These are phyloP conservation scores for Andrographis paniculata DNA, from an alignment of 305 asterid species.

Conservation along the genomic window DNA sequence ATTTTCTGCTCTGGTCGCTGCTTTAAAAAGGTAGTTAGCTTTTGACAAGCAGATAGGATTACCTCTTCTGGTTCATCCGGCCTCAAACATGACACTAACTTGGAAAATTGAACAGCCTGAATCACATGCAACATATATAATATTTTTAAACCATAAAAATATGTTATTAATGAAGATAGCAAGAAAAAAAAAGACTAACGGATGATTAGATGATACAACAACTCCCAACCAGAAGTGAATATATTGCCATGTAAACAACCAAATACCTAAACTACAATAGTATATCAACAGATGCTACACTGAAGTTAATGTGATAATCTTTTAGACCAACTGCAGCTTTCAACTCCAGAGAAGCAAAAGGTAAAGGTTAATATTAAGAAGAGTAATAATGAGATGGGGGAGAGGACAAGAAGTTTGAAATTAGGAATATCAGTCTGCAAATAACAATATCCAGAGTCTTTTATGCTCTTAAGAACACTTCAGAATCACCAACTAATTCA, in stretches of 20 bases:
- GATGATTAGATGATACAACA: slow-evolving; percentile 4
- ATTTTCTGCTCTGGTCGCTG: slow-evolving; percentile 92
- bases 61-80: slow-evolving; percentile 95
- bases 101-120: slow-evolving; percentile 94
- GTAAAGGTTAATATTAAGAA: too few relatives aligned
- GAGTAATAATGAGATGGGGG: too few relatives aligned
- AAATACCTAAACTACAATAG: not conserved
- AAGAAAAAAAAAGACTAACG: not conserved
- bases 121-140: slow-evolving; percentile 14
- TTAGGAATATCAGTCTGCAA: not conserved
- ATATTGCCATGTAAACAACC: not conserved
- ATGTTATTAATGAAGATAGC: not conserved
- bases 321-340: not conserved
- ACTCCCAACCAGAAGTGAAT: slow-evolving; percentile 4
- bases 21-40: slow-evolving; percentile 68
- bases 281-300: not conserved
- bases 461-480: not conserved
- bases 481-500: not conserved
- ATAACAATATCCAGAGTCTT: not conserved
- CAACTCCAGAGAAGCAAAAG: not conserved
- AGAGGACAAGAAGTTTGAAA: not conserved
- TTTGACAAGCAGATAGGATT: slow-evolving; percentile 87
- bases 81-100: slow-evolving; percentile 77
- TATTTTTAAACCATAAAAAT: slow-evolving; percentile 7
- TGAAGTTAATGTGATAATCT: not conserved